Base-by-base conservation (phyloP, 768 basidiomycete genomes). In the Xerocomus spinulosus region DNA sequence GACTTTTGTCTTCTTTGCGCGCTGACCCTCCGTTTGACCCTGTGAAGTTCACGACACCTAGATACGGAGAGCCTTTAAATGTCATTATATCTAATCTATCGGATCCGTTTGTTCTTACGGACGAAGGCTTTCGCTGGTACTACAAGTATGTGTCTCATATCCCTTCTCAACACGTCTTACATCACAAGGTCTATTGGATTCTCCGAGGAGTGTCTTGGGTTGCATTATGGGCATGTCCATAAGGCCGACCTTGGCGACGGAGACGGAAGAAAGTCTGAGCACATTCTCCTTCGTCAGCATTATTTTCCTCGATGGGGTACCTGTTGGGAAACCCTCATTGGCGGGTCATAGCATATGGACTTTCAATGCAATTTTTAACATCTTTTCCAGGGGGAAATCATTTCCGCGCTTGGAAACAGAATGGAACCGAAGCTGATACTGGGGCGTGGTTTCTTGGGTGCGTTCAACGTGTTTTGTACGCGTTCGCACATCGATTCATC, bases 321-420 rank as follows among this genome's bases (percentile, higher is more conserved):
- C 0, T 93, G 91, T 65, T 90, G 91, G 86, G 90, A 93, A 73
- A 88, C 81, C 57, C 65, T 92, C 20, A 75, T 82, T 54, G 84
- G 84, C 75, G 42, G 44, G 64, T 39, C 42, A 8, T 24, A 14
- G 7, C 30, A 23, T 29, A n/a, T 24, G n/a, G 18, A 7, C 25
- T 52, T 28, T 23, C 48, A 38, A 52, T 39, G 38, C 43, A 36
- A 25, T 18, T 24, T n/a, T n/a, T n/a, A n/a, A n/a, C n/a, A n/a
- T n/a, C n/a, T n/a, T n/a, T n/a, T 42, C 21, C 59, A 76, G 89
- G 89, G n/a, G 91, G 90, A 2, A 83, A 92, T 48, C 92, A 93
- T 61, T 93, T 88, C 59, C 78, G 90, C 41, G 88, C 88, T 8
- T 93, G 90, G 90, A 82, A 81, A 59, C 90, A 93, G 73, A 89